phyloP scores from a whole-genome alignment of 2,329 filamentous ascomycete genomes.

The Chaetomium strumarium region DNA sequence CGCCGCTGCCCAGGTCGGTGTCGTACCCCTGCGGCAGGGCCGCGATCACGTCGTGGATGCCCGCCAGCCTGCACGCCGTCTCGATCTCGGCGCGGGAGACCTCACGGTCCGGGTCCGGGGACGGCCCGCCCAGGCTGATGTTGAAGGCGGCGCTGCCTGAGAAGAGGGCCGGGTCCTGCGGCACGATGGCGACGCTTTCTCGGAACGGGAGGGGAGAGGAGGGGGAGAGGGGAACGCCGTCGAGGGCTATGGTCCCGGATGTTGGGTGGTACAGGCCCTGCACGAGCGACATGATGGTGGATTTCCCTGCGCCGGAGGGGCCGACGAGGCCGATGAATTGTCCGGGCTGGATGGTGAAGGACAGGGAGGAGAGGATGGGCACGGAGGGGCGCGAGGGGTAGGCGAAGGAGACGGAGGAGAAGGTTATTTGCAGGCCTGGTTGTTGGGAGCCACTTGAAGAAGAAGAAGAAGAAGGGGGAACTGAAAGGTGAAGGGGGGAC shows the following conservation, averaged over 20 bases:
- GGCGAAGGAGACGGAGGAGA: conserved; percentile 66
- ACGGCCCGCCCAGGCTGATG: conserved; percentile 56
- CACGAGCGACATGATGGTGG: conserved; percentile 41
- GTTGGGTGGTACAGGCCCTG: conserved; percentile 50
- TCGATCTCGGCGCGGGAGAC: conserved; percentile 66
- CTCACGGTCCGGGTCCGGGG: conserved; percentile 40
- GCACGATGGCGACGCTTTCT: conserved; percentile 54
- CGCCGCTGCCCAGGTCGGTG: conserved; percentile 80
- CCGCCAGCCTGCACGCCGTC: conserved; percentile 77
- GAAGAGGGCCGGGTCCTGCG: conserved; percentile 74
- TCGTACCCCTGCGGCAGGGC: conserved; percentile 79
- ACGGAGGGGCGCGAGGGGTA: conserved; percentile 54
- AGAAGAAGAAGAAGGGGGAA: too few relatives aligned
- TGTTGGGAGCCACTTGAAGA: too few relatives aligned
- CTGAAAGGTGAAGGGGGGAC: not conserved
- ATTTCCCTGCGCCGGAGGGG: conserved; percentile 43
- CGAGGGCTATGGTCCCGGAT: conserved; percentile 46
- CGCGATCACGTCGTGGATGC: conserved; percentile 85
- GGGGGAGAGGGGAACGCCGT: conserved; percentile 37
- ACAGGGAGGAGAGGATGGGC: conserved; percentile 40
- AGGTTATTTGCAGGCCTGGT: conserved; percentile 30
- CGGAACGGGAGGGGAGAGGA: conserved; percentile 28
- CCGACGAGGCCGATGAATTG: conserved; percentile 41
- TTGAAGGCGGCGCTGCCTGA: conserved; percentile 38
- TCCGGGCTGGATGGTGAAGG: conserved; percentile 33